Base-by-base conservation (phyloP, 2,329 filamentous ascomycete species). In the Aureobasidium uvarum region DNA sequence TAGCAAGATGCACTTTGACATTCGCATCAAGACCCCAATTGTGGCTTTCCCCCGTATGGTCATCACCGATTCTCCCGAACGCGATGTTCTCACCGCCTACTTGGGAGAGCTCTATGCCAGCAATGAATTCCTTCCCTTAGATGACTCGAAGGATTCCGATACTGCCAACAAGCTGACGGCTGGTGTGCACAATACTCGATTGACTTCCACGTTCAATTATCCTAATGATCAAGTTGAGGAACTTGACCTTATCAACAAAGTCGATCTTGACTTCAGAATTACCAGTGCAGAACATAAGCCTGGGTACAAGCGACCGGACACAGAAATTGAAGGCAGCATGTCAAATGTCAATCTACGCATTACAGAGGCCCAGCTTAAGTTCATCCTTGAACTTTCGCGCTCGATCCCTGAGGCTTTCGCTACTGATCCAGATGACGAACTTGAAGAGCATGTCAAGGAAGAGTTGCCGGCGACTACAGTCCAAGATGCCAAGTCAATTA, bases 91-190 rank as follows among this genome's bases (percentile, higher is more conserved):
- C 65, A 98, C 92, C 0, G 95, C 94, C 0, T 96, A 98, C 72
- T 81, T 99, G 2, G 95, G 95, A 78, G 96, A 99, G 75, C 97
- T 99, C 28, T 99, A 98, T 74, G 93, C 91, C 0, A 92, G 93
- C 76, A 99, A 99, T 76, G 90, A 89, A 69, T 99, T 99, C 73
- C 86, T 89, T 0, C 89, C 91, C 0, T 79, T 98, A 3, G 90
- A 96, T 68, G 92, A 96, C 66, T 87, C 87, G 0, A 81, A 90
- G 70, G 79, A 86, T 36, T 84, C 90, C 0, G 85, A 89, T 3
- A 87, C 91, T 66, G 91, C 91, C 38, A 99, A 96, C 82, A 92
- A 96, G 74, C 84, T 99, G 18, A 90, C 90, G 2, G 89, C 92
- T 20, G 95, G 95, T 25, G 94, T 99, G 70, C 86, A 94, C 63